Base-by-base conservation (phyloP, 441 rosid genomes). In the Gossypium lobatum region DNA sequence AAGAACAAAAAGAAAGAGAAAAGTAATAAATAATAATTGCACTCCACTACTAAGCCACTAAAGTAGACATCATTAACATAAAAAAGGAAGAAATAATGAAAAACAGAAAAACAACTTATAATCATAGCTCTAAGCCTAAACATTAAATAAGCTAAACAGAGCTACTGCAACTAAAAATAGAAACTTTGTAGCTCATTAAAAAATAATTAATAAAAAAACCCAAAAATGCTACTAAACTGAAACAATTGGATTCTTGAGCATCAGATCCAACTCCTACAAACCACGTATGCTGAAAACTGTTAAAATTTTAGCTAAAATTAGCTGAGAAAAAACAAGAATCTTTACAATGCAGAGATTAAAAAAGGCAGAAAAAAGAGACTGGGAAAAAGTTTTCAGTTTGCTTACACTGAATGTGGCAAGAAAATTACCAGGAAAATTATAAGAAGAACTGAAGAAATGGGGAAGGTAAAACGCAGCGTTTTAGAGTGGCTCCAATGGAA, bases 321-420 rank as follows among this genome's bases (percentile, higher is more conserved):
- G 70, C 26, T 60, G 21, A 69, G 14, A 69, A 50, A 9, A 9
- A 26, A 73, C 18, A 23, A 52, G 39, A 78, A 42, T 67, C 46
- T 71, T 52, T 25, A 31, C 65, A 77, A 77, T 79, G 81, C 73
- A 75, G 45, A 72, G 48, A 77, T n/a, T 3, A 7, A 65, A 74
- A 28, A 58, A 59, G 31, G 54, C 6, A 64, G 63, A 6, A 16
- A 61, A 65, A 28, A 5, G 55, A 62, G 39, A 64, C 23, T 18
- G 17, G 14, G 26, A 42, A 42, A 10, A 10, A 21, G 3, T 23
- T 66, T 21, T 5, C 55, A 66, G 39, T 39, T 34, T 64, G 69
- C 28, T 10, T 39, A 20, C 69, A 25, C 13, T 28, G 16, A 31
- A 34, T 28, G 18, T 31, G 28, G 54, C 52, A 64, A 18, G 54